Evolutionary conservation across 2,329 filamentous ascomycete genomes (phyloP), one percentile per base, ranked within the genome.

Genomic region (Fusarium stilboides): DNA sequence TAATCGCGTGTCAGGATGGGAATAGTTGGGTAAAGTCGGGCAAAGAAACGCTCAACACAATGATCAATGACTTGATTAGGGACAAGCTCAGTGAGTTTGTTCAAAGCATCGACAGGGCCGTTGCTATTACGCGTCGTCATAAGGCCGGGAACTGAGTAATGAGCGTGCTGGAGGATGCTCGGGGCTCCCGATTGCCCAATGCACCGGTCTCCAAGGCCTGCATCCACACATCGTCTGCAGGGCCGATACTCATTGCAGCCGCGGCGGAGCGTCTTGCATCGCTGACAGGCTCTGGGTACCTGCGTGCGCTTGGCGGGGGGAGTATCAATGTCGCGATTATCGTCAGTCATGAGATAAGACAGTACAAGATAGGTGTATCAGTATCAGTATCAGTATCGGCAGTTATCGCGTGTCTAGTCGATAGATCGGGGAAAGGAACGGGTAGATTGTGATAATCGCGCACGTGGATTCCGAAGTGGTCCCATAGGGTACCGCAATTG

Each of bases 161-260:
- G 51, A n/a, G 44, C 15, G 17, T 57, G 51, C 34, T 64, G 65
- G 17, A 59, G 46, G 36, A 71, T 44, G 1, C 57, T 50, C 17
- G 57, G 28, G 12, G 62, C 42, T 0, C 64, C 59, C 4, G 70
- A 65, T n/a, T 63, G 67, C n/a, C 68, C 67, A 39, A 75, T 63
- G 50, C 82, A 84, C 40, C 82, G 77, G 17, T 80, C 76, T 6
- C 70, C 78, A 14, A 83, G 70, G n/a, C 82, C 82, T 15, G 81
- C 79, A 37, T 79, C 77, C 58, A 79, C 66, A 71, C 82, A 84
- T 52, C 82, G 74, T 53, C 76, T 77, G 71, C 82, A 84, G 13
- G 82, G 82, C 43, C 82, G 75, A 49, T 76, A 79, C 69, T 84
- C 81, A 71, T 79, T 83, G 68, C 82, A 84, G 1, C 81, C 82